These are phyloP conservation scores for Coniochaeta prunicola DNA, from an alignment of 2,329 filamentous ascomycete species.

Conservation along the genomic window DNA sequence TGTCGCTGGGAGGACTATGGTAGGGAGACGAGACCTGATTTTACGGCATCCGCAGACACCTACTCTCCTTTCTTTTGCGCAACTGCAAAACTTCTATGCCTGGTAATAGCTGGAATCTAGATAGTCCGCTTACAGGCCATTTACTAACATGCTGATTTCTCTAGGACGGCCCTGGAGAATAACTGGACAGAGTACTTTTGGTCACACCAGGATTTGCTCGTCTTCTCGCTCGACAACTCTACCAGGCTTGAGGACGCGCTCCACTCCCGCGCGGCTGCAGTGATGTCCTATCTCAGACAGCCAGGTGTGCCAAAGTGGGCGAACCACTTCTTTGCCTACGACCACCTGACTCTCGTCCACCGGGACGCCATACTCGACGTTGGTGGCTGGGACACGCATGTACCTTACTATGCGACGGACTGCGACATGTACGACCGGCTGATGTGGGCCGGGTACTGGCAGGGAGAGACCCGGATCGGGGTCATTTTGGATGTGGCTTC, in stretches of 20 bases:
- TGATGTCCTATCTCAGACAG: constrained; percentile 10
- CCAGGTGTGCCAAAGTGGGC: constrained; percentile 35
- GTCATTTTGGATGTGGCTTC: constrained; percentile 33
- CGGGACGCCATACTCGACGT: constrained; percentile 40
- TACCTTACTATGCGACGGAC: constrained; percentile 51
- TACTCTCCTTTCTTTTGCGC: constrained; percentile 42
- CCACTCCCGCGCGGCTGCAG: constrained; percentile 29
- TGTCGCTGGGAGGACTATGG: background rate
- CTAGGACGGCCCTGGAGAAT: constrained; percentile 14
- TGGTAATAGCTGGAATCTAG: constrained; percentile 17
- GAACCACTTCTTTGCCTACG: constrained; percentile 50
- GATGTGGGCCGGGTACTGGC: constrained; percentile 30
- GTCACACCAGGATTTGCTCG: constrained; percentile 44
- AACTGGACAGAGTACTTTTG: constrained; percentile 44
- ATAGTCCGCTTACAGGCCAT: background rate
- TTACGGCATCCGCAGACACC: constrained; percentile 27
- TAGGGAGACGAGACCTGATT: background rate
- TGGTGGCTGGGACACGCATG: constrained; percentile 50
- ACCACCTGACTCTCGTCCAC: constrained; percentile 50
- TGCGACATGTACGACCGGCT: constrained; percentile 47
- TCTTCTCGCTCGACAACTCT: constrained; percentile 32
- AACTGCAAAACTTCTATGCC: constrained; percentile 46
- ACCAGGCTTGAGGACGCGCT: constrained; percentile 30
- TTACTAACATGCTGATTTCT: constrained; percentile 9
- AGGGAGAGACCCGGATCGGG: constrained; percentile 28